These are phyloP conservation scores for Leucocoprinus sp. DNA, from an alignment of 768 basidiomycete genomes.

Conservation along the genomic window DNA sequence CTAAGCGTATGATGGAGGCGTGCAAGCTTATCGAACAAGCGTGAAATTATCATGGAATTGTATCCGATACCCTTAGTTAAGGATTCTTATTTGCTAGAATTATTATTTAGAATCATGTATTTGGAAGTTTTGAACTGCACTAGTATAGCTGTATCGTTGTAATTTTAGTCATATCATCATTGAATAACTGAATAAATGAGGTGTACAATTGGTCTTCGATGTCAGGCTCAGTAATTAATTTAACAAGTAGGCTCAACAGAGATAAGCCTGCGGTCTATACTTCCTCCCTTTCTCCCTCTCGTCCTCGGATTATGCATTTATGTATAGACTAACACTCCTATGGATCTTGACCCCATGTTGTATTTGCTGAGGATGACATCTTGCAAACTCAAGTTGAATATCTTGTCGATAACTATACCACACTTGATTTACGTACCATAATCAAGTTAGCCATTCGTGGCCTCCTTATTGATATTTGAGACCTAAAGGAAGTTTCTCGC, in stretches of 20 bases:
- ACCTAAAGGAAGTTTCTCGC: conserved; percentile 47
- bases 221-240: too few species aligned
- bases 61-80: not conserved
- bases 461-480: conserved; percentile 31
- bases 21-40: conserved; percentile 4
- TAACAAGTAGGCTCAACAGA: conserved; percentile 20
- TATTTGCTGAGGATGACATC: conserved; percentile 34
- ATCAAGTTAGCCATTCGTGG: conserved; percentile 27
- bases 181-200: not conserved
- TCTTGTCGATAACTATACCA: not conserved
- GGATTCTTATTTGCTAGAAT: conserved; percentile 12
- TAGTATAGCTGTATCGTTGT: not conserved
- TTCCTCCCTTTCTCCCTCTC: conserved; percentile 23
- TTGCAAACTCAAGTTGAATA: conserved; percentile 13
- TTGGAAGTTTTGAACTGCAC: not conserved
- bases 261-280: conserved; percentile 19
- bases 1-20: conserved; percentile 21
- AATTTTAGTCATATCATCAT: not conserved
- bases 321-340: conserved; percentile 42
- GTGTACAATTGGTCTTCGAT: too few species aligned
- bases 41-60: not conserved
- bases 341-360: conserved; percentile 38
- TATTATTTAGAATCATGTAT: not conserved
- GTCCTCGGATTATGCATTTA: conserved; percentile 39
- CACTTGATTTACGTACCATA: conserved; percentile 21